Percentiles rank a stretch among this genome's conserved stretches.
These are phyloP conservation scores for Astragalus membranaceus DNA, from an alignment of 306 rosid genomes.

Conservation along the genomic window DNA sequence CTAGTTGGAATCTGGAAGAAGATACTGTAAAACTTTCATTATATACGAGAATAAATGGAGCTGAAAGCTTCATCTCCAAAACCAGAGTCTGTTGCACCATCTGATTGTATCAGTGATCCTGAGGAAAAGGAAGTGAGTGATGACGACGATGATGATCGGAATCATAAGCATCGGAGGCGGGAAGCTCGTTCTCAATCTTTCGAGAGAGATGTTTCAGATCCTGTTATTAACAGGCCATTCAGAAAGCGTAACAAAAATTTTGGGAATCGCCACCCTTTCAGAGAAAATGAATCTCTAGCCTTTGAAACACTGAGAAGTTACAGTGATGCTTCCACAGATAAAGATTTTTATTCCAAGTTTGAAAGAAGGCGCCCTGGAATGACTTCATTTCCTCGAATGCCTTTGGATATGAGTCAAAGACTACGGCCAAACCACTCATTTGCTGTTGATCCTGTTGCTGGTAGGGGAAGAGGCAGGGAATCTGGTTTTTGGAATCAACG, in stretches of 20 bases:
- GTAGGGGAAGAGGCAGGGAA: constrained; percentile 94
- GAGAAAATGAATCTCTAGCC: constrained; percentile 73
- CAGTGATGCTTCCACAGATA: constrained; percentile 37
- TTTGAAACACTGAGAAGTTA: constrained; percentile 52
- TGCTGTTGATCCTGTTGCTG: constrained; percentile 50
- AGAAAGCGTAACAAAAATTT: constrained; percentile 66
- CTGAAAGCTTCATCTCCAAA: constrained; percentile 71
- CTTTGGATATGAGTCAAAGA: constrained; percentile 69
- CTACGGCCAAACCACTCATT: constrained; percentile 53
- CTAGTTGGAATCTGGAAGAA: constrained; percentile 35
- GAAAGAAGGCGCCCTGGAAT: constrained; percentile 71
- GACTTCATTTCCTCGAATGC: constrained; percentile 43
- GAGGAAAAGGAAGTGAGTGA: constrained; percentile 96
- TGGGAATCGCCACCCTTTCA: constrained; percentile 59
- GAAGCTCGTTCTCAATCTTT: constrained; percentile 70
- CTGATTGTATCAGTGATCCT: constrained; percentile 69
- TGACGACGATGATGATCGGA: constrained; percentile 92
- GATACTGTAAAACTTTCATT: constrained; percentile 24
- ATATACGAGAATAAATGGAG: constrained; percentile 49
- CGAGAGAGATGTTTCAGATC: constrained; percentile 73
- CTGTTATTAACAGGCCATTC: constrained; percentile 63
- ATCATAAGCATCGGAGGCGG: constrained; percentile 86
- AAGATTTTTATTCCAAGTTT: constrained; percentile 52
- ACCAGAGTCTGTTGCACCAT: constrained; percentile 49
- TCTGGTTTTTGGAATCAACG: constrained; percentile 77